These are phyloP conservation scores for Boletus barrowsii DNA, from an alignment of 768 basidiomycete genomes.

Conservation along the genomic window DNA sequence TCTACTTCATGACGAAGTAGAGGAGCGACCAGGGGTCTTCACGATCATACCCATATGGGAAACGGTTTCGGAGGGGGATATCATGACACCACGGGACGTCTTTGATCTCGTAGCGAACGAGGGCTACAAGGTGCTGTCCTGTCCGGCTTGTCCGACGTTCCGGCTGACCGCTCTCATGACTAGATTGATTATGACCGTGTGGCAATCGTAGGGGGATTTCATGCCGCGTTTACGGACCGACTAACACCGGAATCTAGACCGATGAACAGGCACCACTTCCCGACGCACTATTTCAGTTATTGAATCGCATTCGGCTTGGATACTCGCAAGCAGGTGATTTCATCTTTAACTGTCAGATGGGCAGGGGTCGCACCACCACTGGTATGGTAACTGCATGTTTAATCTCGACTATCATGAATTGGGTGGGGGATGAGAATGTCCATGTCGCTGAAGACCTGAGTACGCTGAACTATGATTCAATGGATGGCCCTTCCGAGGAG, in stretches of 20 bases:
- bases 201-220: conserved; percentile 64
- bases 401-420: conserved; percentile 70
- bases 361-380: conserved; percentile 86
- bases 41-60: conserved; percentile 96
- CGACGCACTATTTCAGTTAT: conserved; percentile 73
- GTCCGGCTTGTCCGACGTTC: neutral
- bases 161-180: conserved; percentile 1
- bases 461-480: conserved; percentile 55
- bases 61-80: conserved; percentile 72
- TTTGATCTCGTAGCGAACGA: conserved; percentile 72
- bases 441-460: conserved; percentile 35
- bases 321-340: conserved; percentile 67
- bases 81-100: conserved; percentile 84
- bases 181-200: conserved; percentile 87
- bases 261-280: conserved; percentile 97
- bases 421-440: conserved; percentile 46
- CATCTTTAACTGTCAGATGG: conserved; percentile 98
- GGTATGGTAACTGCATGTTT: conserved; percentile 92
- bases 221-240: neutral
- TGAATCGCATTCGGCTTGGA: conserved; percentile 66
- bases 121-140: conserved; percentile 55
- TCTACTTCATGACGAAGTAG: conserved; percentile 92
- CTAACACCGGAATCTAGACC: conserved; percentile 52
- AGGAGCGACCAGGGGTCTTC: conserved; percentile 87
- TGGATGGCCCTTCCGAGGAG: conserved; percentile 84